Conservation (phyloP, 352 stramenopile species). For the Blastocystis sp. region DNA sequence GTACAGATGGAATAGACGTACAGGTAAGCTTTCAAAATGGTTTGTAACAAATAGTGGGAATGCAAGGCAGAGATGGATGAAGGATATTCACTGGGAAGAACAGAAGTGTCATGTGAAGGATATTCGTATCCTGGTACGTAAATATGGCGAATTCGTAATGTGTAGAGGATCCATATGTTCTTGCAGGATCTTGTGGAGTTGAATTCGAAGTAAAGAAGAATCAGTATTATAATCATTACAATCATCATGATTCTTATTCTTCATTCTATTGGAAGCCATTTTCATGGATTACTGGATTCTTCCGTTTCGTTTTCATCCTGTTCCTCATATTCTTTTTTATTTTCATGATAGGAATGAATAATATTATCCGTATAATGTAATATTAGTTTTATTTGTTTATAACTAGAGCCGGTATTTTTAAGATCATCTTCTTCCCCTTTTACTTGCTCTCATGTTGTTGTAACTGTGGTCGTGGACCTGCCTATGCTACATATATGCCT, state of each 20-base stretch:
- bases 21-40: background rate
- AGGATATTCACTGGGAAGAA: constrained; percentile 43
- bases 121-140: constrained; percentile 49
- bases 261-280: background rate
- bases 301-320: background rate
- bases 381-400: background rate
- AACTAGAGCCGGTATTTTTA: background rate
- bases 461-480: background rate
- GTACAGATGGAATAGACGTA: constrained; percentile 41
- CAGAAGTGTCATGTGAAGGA: constrained; percentile 41
- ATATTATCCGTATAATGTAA: background rate
- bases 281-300: constrained; percentile 1
- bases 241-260: background rate
- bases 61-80: constrained; percentile 58
- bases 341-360: constrained; percentile 55
- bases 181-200: constrained; percentile 31
- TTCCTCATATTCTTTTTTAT: constrained; percentile 20
- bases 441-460: background rate
- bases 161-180: constrained; percentile 59
- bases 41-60: constrained; percentile 31
- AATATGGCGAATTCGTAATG: background rate
- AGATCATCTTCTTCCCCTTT: constrained; percentile 60
- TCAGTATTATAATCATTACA: background rate
- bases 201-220: constrained; percentile 18
- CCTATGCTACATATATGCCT: background rate